A percentile compares a stretch with the other conserved stretches of the same genome.
These are phyloP conservation scores for Paecilomyces formosus DNA, from an alignment of 2,329 filamentous ascomycete species.

Conservation along the genomic window DNA sequence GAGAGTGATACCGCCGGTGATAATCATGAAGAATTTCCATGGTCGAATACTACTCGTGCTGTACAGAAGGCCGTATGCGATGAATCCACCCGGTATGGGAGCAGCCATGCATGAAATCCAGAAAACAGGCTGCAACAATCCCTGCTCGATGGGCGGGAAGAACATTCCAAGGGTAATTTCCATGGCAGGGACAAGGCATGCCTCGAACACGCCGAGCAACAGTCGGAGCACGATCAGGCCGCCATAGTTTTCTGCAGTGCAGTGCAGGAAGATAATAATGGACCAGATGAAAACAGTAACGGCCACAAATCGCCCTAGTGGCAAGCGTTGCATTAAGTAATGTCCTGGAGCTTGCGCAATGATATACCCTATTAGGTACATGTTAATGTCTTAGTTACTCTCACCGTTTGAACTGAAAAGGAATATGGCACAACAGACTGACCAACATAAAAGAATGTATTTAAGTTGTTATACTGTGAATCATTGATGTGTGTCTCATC, in stretches of 20 bases:
- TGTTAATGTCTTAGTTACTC: not conserved
- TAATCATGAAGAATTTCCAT: conserved; percentile 36
- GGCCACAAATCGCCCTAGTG: conserved; percentile 29
- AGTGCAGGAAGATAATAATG: conserved; percentile 32
- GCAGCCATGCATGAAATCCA: conserved; percentile 30
- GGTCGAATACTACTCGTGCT: conserved; percentile 13
- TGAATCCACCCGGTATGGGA: conserved; percentile 30
- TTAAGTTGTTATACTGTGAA: conserved; percentile 34
- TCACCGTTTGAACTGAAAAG: not conserved
- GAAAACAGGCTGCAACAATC: conserved; percentile 45
- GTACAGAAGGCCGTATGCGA: conserved; percentile 35
- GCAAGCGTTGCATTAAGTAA: conserved; percentile 34
- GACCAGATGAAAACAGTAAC: conserved; percentile 25
- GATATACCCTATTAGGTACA: conserved; percentile 24
- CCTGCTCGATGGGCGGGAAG: conserved; percentile 39
- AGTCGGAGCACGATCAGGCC: conserved; percentile 31
- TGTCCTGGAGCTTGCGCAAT: conserved; percentile 32
- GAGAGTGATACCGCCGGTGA: conserved; percentile 29
- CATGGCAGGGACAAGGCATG: conserved; percentile 33
- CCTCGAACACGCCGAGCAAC: conserved; percentile 28
- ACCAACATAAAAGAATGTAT: conserved; percentile 38
- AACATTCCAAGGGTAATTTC: conserved; percentile 37
- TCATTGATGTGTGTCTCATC: conserved; percentile 33
- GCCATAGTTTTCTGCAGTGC: conserved; percentile 23
- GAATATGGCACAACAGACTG: not conserved